Evolutionary conservation across 2,329 filamentous ascomycete species (phyloP).

Genomic region (Paracamarosporium sp.): DNA sequence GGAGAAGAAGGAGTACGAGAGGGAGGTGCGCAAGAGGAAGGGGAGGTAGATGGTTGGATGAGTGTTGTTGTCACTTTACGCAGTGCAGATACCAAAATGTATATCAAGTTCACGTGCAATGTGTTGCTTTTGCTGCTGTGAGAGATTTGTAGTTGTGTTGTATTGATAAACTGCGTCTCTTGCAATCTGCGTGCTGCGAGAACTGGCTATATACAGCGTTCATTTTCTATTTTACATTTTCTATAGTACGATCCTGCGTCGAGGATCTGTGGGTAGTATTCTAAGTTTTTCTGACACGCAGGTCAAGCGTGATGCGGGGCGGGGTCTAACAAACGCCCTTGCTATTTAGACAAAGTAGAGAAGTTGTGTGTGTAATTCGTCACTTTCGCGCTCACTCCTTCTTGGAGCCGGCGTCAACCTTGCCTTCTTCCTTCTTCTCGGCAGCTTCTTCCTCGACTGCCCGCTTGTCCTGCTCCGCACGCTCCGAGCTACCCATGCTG

Average conservation of each 20-base stretch:
- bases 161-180: too few relatives aligned
- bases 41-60: conserved; percentile 8
- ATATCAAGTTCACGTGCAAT: not conserved
- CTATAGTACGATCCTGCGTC: not conserved
- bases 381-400: conserved; percentile 10
- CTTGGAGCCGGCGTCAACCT: conserved; percentile 17
- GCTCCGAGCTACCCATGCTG: conserved; percentile 37
- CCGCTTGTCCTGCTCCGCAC: conserved; percentile 40
- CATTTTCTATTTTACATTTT: conserved; percentile 5
- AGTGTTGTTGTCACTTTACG: not conserved
- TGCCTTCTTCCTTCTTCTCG: conserved; percentile 14
- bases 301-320: not conserved
- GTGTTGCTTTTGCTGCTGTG: not conserved
- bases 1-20: conserved; percentile 87
- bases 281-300: not conserved
- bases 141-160: too few relatives aligned
- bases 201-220: too few relatives aligned
- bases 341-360: conserved; percentile 29
- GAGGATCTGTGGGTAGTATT: not conserved
- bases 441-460: conserved; percentile 28
- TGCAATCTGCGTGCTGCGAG: too few relatives aligned
- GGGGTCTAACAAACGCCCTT: conserved; percentile 20
- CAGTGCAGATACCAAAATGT: not conserved
- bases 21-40: conserved; percentile 79
- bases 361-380: conserved; percentile 5